These are phyloP conservation scores for Talaromyces piceae DNA, from an alignment of 2,329 filamentous ascomycete genomes.

Conservation along the genomic window DNA sequence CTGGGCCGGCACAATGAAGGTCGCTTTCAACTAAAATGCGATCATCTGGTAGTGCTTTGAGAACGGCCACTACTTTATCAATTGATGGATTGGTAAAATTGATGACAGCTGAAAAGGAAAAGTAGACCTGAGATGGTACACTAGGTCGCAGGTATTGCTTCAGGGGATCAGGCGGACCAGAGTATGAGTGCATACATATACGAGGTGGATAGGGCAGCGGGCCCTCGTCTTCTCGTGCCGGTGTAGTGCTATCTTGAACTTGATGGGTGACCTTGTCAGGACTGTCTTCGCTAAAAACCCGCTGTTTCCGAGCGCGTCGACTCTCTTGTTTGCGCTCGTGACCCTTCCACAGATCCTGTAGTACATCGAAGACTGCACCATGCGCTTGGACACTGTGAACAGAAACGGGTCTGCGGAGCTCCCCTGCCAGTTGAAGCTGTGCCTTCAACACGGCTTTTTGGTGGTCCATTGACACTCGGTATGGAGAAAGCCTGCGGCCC, in stretches of 20 bases:
- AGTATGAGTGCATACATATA: constrained; percentile 92
- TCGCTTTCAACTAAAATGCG: constrained; percentile 84
- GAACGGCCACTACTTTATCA: constrained; percentile 56
- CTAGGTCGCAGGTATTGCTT: constrained; percentile 68
- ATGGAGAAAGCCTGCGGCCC: constrained; percentile 50
- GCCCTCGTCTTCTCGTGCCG: background rate
- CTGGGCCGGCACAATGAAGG: constrained; percentile 69
- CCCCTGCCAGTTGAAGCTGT: constrained; percentile 53
- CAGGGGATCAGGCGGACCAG: constrained; percentile 65
- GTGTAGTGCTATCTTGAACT: background rate
- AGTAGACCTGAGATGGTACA: constrained; percentile 71
- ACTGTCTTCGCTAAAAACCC: constrained; percentile 17
- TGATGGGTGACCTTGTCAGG: background rate
- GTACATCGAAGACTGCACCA: constrained; percentile 49
- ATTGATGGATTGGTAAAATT: constrained; percentile 55
- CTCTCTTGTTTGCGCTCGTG: constrained; percentile 26
- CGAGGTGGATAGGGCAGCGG: constrained; percentile 68
- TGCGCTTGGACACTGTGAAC: constrained; percentile 59
- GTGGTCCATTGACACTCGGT: constrained; percentile 50
- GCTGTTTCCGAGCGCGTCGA: constrained; percentile 39
- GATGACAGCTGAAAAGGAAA: constrained; percentile 79
- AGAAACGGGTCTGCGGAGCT: constrained; percentile 50
- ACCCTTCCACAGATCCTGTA: constrained; percentile 52
- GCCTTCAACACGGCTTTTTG: constrained; percentile 51
- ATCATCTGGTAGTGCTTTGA: constrained; percentile 68